phyloP scores from a whole-genome alignment of 169 alveolate genomes.

The Perkinsus marinus region DNA sequence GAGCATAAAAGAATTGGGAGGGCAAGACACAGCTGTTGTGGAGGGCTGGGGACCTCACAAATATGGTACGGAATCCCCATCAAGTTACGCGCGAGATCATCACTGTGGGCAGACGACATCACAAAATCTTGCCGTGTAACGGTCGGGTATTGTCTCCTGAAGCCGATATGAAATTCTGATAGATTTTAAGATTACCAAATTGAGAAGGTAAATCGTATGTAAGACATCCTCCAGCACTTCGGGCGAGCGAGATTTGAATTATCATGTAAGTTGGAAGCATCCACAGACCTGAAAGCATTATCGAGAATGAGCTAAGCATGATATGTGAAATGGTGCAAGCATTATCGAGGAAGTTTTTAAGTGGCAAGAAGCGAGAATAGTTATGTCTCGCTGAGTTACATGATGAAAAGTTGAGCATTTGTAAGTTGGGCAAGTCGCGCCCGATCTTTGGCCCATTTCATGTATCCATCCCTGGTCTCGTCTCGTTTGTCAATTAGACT shows the following conservation, averaged over 20 bases:
- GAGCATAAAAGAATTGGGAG: slow-evolving; percentile 64
- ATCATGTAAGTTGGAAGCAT: slow-evolving; percentile 32
- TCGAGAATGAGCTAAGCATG: slow-evolving; percentile 61
- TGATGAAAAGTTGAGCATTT: not conserved
- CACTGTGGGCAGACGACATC: no score
- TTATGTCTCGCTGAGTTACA: not conserved
- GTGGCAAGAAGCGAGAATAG: not conserved
- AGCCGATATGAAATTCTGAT: no score
- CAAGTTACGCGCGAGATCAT: slow-evolving; percentile 40
- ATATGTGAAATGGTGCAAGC: slow-evolving; percentile 14
- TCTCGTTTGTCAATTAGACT: no score
- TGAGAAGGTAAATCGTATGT: no score
- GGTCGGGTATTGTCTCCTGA: no score
- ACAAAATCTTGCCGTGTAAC: no score
- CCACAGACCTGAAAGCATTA: slow-evolving; percentile 61
- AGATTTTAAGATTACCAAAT: no score
- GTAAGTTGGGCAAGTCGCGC: not conserved
- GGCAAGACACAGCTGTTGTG: slow-evolving; percentile 56
- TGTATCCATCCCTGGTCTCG: no score
- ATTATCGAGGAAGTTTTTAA: not conserved
- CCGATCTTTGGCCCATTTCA: not conserved
- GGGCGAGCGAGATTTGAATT: not conserved
- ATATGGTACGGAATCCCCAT: slow-evolving; percentile 62
- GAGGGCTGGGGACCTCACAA: slow-evolving; percentile 43
- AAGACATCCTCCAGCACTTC: no score